Evolutionary conservation across 2,329 filamentous ascomycete species (phyloP).

Genomic region (Botrytis byssoidea): DNA sequence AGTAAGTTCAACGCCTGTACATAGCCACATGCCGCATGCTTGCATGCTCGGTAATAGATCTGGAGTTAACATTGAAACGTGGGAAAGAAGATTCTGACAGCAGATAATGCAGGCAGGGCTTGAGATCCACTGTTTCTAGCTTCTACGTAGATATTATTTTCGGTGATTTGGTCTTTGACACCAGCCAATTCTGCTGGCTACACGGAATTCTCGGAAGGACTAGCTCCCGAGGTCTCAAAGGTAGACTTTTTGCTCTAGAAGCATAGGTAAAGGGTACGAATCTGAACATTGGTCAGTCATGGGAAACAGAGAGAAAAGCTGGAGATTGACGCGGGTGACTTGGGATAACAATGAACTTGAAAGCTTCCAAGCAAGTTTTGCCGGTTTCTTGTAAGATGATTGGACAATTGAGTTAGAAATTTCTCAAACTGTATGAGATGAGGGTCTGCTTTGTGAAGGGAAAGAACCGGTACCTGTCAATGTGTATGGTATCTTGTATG

Average conservation of each 20-base stretch:
- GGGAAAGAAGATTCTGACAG: slow-evolving; percentile 28
- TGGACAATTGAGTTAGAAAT: not conserved
- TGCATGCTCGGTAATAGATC: slow-evolving; percentile 29
- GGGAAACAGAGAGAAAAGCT: not conserved
- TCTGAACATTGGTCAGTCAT: not conserved
- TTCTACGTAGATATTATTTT: not conserved
- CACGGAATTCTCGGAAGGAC: not conserved
- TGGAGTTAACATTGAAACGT: slow-evolving; percentile 23
- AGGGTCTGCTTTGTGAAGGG: not conserved
- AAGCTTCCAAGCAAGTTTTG: not conserved
- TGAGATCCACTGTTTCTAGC: slow-evolving; percentile 26
- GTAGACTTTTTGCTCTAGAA: not conserved
- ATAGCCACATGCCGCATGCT: slow-evolving; percentile 16
- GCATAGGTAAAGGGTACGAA: not conserved
- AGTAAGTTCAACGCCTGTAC: slow-evolving; percentile 10
- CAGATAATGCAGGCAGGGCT: slow-evolving; percentile 25
- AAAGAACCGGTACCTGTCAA: slow-evolving; percentile 3
- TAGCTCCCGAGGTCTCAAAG: not conserved
- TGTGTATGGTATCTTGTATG: slow-evolving; percentile 8
- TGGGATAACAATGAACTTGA: not conserved
- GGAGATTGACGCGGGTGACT: not conserved
- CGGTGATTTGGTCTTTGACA: not conserved
- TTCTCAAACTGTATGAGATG: not conserved
- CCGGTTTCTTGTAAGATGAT: not conserved
- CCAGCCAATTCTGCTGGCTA: not conserved